Evolutionary conservation across 176 grass and related monocot species (phyloP), one percentile per base, ranked within the genome.

Genomic region (Urochloa ruziziensis): DNA sequence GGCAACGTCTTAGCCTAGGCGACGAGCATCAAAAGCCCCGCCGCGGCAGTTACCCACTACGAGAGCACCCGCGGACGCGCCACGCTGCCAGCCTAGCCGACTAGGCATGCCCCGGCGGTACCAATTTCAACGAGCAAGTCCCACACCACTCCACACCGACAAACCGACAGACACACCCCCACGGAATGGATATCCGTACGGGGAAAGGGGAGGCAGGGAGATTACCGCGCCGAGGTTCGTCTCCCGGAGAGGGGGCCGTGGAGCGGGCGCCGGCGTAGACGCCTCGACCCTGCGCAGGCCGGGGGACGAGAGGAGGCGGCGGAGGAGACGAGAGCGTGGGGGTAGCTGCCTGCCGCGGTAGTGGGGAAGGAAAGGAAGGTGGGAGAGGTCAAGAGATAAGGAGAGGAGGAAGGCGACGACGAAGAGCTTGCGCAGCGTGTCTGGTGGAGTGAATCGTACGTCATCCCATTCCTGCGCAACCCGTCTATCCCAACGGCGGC

Each of bases 331-430:
- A 12, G 46, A 48, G 8, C 68, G n/a, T 23, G 4, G 9, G 24
- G 80, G 15, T 46, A 37, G 70, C 70, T 76, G 29, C 29, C 4
- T 60, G 40, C 67, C 78, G 59, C 21, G 77, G 29, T 48, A 8
- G 30, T 32, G 37, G 10, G 58, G 9, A 21, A 9, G 2, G 57
- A 11, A 25, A 57, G 25, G 39, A 19, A 7, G 0, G 34, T 36
- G 52, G 34, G 24, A 36, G 33, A 43, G 53, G 51, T 29, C 49
- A 62, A 70, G 35, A 72, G 74, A 84, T 76, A 70, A 88, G 84
- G 81, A 76, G 81, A 73, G 64, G 62, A 79, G 66, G 84, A 84
- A 71, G 57, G 44, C 75, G 85, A 39, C 85, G 29, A n/a, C n/a
- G n/a, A n/a, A 77, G 57, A 75, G 10, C 86, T 51, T 72, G 42